A percentile compares a stretch with the other conserved stretches of the same genome.
Conservation (phyloP, 441 rosid genomes). For the Gossypium trilobum region DNA sequence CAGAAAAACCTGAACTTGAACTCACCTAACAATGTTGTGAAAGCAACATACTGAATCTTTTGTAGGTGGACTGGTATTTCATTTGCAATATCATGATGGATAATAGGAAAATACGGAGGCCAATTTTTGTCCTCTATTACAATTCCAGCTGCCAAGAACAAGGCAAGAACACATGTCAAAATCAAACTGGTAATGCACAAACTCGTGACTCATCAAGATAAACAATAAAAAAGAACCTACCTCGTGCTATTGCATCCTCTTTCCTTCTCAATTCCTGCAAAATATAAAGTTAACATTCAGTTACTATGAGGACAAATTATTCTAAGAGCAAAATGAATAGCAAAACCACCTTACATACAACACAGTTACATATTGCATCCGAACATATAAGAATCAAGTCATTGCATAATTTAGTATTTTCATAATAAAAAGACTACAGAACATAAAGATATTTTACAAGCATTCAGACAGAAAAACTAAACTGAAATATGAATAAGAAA, state of each 20-base stretch:
- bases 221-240: slow-evolving; percentile 24
- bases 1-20: neutral
- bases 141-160: slow-evolving; percentile 70
- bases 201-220: neutral
- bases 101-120: slow-evolving; percentile 84
- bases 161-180: slow-evolving; percentile 13
- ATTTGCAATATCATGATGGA: slow-evolving; percentile 85
- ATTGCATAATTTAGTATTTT: neutral
- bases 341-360: neutral
- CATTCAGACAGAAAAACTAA: neutral
- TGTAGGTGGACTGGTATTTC: slow-evolving; percentile 95
- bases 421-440: neutral
- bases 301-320: neutral
- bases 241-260: slow-evolving; percentile 74
- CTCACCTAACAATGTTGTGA: slow-evolving; percentile 84
- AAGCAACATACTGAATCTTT: slow-evolving; percentile 79
- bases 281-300: slow-evolving; percentile 16
- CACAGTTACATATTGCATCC: neutral
- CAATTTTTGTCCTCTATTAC: slow-evolving; percentile 89
- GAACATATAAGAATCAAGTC: neutral
- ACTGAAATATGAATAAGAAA: neutral
- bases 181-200: neutral
- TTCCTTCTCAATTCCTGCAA: slow-evolving; percentile 70
- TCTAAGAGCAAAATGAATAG: slow-evolving; percentile 5
- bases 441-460: neutral